phyloP scores from a whole-genome alignment of 441 rosid species.

The Sinapis alba region DNA sequence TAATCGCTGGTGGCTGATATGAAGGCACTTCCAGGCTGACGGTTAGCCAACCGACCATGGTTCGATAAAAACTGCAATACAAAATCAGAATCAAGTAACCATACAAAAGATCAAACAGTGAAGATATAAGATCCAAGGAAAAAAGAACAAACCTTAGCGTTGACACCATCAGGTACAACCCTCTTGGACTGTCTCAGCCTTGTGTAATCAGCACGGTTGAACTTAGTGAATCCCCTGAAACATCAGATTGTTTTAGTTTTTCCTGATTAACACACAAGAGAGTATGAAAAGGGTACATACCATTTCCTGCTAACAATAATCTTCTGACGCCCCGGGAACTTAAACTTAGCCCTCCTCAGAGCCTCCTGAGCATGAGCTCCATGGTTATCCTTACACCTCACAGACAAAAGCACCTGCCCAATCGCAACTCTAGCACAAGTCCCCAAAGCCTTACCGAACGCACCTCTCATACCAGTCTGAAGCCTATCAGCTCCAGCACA shows the following conservation, averaged over 20 bases:
- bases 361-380: constrained; percentile 89
- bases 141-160: constrained; percentile 52
- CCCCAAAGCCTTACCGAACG: constrained; percentile 64
- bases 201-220: constrained; percentile 45
- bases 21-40: no score
- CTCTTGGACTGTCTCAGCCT: constrained; percentile 34
- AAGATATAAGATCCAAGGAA: constrained; percentile 18
- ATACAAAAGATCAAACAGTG: background rate
- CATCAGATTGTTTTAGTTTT: no score
- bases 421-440: constrained; percentile 63
- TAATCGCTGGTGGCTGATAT: constrained; percentile 9
- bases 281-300: background rate
- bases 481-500: constrained; percentile 59
- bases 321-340: constrained; percentile 92
- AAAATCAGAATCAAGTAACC: background rate
- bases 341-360: constrained; percentile 83
- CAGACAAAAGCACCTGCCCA: constrained; percentile 87
- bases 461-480: constrained; percentile 66
- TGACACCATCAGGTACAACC: constrained; percentile 62
- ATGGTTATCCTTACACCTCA: constrained; percentile 81
- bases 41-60: no score
- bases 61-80: constrained; percentile 63
- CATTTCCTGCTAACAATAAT: constrained; percentile 66
- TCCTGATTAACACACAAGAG: background rate
- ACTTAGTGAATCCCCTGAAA: constrained; percentile 63